Evolutionary conservation across 768 basidiomycete genomes (phyloP).

Genomic region (Pisolithus marmoratus): DNA sequence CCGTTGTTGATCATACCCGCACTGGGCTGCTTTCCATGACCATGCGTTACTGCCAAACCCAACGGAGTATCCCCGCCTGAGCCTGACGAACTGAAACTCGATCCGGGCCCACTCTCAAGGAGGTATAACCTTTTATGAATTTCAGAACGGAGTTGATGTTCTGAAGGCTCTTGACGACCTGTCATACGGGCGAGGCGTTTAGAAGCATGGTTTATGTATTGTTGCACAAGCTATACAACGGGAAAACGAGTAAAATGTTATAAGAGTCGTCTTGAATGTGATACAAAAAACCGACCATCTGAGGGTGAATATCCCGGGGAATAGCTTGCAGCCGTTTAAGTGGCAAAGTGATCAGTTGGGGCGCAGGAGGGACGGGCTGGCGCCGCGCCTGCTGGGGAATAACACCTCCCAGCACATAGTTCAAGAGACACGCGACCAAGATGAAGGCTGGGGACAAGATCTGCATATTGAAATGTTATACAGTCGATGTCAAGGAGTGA

Average conservation of each 20-base stretch:
- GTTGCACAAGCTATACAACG: slow-evolving; percentile 51
- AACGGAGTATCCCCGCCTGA: slow-evolving; percentile 8
- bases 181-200: slow-evolving; percentile 67
- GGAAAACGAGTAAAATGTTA: not conserved
- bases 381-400: slow-evolving; percentile 15
- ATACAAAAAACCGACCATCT: slow-evolving; percentile 31
- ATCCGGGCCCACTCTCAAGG: slow-evolving; percentile 24
- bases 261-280: not conserved
- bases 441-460: slow-evolving; percentile 38
- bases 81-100: slow-evolving; percentile 4
- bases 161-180: slow-evolving; percentile 47
- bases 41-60: slow-evolving; percentile 5
- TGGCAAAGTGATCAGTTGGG: slow-evolving; percentile 37
- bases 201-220: slow-evolving; percentile 60
- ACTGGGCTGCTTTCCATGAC: not conserved
- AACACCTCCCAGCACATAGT: slow-evolving; percentile 31
- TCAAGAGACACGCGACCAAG: slow-evolving; percentile 48
- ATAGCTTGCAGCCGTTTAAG: slow-evolving; percentile 31
- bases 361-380: slow-evolving; percentile 5
- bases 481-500: not conserved
- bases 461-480: slow-evolving; percentile 41
- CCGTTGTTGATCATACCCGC: slow-evolving; percentile 2
- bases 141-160: slow-evolving; percentile 39
- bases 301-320: slow-evolving; percentile 34
- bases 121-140: slow-evolving; percentile 39